phyloP scores from a whole-genome alignment of 2,329 filamentous ascomycete species.

The Huntiella decipiens region DNA sequence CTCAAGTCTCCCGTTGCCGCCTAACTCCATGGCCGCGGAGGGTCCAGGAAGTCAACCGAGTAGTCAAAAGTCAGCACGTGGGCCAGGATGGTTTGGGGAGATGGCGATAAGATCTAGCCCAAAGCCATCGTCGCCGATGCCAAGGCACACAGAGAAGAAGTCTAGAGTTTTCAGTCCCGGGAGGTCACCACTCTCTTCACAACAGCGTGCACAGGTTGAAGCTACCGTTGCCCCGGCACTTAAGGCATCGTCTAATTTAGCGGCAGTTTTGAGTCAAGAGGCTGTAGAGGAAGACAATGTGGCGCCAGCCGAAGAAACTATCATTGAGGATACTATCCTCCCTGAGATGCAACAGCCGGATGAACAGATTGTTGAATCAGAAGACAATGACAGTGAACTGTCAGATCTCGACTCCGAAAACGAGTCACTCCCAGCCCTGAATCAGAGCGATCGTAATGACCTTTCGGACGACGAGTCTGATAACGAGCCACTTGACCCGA shows the following conservation, averaged over 20 bases:
- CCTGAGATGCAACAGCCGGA: not conserved
- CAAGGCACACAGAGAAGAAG: not conserved
- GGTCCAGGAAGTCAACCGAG: too few relatives aligned
- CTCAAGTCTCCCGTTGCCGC: too few relatives aligned
- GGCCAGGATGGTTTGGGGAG: conserved; percentile 3
- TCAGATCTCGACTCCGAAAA: too few relatives aligned
- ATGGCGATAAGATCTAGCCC: conserved; percentile 9
- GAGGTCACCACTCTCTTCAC: not conserved
- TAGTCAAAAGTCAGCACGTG: too few relatives aligned
- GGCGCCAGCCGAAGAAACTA: not conserved
- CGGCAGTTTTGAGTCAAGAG: not conserved
- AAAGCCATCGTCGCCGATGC: not conserved
- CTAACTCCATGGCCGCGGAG: too few relatives aligned
- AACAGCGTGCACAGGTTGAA: not conserved
- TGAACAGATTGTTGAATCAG: too few relatives aligned
- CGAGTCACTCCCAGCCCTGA: too few relatives aligned
- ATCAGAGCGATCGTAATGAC: too few relatives aligned
- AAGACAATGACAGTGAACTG: too few relatives aligned
- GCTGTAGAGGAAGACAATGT: not conserved
- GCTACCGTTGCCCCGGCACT: not conserved
- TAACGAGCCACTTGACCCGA: not conserved
- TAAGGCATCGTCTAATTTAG: not conserved
- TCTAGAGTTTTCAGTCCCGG: not conserved
- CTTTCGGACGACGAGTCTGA: not conserved
- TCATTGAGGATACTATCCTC: conserved; percentile 2